Evolutionary conservation across 164 flowering plant genomes (phyloP), one percentile per base, ranked within the genome.

Genomic region (Taxillus chinensis): DNA sequence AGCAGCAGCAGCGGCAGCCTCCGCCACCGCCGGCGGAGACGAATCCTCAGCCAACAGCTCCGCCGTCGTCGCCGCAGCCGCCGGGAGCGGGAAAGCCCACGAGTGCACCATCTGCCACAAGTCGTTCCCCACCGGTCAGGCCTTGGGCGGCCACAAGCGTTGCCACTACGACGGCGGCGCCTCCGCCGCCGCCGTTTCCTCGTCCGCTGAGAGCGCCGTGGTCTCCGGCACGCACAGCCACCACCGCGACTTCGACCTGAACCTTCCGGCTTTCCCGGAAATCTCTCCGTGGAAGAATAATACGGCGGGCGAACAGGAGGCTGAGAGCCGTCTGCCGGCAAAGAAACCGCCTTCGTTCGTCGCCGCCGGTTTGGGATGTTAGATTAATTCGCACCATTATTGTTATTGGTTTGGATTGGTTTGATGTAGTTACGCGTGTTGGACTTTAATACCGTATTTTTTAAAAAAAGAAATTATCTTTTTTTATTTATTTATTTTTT

Each of bases 81-180:
- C 68, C 3, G 39, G 68, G 61, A 15, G 75, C 71, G 27, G 17
- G 1, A 75, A 54, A 73, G 15, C 73, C 6, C 87, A 85, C 71
- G 71, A 77, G 74, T 85, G 90, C 57, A 71, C 83, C 4, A 70
- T 81, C 11, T 85, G 90, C 64, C 75, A 78, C 76, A 80, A 68
- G 77, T 51, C 66, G 41, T 85, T 83, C 45, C 66, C 82, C 17
- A 67, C 86, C 37, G 90, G 90, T 2, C 90, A 85, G 69, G 90
- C 90, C 2, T 65, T 85, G 45, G 90, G 90, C 12, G 90, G 90
- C 4, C 90, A 85, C 74, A 83, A 78, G 72, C 67, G 87, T 11
- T 73, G 82, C 57, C 90, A 85, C 81, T 85, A 82, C 59, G 88
- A 82, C n/a, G 85, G 27, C 51, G 54, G 59, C 57, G 51, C 38